Conservation (phyloP, 495 filamentous ascomycete genomes). For the Aspergillus affinis region DNA sequence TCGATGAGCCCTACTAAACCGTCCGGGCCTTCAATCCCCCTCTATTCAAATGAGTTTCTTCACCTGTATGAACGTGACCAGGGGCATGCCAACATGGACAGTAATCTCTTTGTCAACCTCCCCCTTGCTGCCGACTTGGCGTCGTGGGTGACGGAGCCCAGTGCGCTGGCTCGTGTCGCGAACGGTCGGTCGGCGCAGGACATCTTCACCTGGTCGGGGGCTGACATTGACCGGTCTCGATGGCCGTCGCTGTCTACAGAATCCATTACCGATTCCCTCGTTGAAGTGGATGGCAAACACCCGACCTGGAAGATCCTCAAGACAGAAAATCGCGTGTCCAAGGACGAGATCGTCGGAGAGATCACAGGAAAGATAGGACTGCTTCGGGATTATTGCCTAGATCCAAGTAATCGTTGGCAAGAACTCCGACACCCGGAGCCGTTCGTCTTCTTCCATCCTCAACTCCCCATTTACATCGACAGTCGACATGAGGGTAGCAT, state of each 20-base stretch:
- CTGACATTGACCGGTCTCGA: slow-evolving; percentile 53
- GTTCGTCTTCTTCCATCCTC: slow-evolving; percentile 81
- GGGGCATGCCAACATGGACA: slow-evolving; percentile 50
- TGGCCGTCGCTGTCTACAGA: slow-evolving; percentile 50
- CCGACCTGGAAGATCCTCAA: slow-evolving; percentile 71
- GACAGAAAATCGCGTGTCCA: slow-evolving; percentile 58
- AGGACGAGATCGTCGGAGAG: slow-evolving; percentile 75
- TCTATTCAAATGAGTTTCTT: slow-evolving; percentile 70
- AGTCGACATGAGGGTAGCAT: slow-evolving; percentile 79
- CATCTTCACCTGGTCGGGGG: slow-evolving; percentile 52
- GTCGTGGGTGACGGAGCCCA: slow-evolving; percentile 68
- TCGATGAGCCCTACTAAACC: slow-evolving; percentile 56
- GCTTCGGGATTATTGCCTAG: slow-evolving; percentile 71
- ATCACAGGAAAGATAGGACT: slow-evolving; percentile 83
- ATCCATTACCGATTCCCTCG: slow-evolving; percentile 40
- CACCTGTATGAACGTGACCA: slow-evolving; percentile 64
- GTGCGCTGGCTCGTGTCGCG: slow-evolving; percentile 41
- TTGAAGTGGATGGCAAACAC: slow-evolving; percentile 46
- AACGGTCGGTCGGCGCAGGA: slow-evolving; percentile 45
- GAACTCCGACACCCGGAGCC: slow-evolving; percentile 76
- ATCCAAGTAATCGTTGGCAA: slow-evolving; percentile 72
- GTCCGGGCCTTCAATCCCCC: slow-evolving; percentile 43
- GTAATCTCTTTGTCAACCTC: slow-evolving; percentile 64
- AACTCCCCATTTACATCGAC: slow-evolving; percentile 87
- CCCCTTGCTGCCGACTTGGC: slow-evolving; percentile 65